phyloP scores from a whole-genome alignment of 2,329 filamentous ascomycete genomes.

The Pseudohalonectria lignicola region DNA sequence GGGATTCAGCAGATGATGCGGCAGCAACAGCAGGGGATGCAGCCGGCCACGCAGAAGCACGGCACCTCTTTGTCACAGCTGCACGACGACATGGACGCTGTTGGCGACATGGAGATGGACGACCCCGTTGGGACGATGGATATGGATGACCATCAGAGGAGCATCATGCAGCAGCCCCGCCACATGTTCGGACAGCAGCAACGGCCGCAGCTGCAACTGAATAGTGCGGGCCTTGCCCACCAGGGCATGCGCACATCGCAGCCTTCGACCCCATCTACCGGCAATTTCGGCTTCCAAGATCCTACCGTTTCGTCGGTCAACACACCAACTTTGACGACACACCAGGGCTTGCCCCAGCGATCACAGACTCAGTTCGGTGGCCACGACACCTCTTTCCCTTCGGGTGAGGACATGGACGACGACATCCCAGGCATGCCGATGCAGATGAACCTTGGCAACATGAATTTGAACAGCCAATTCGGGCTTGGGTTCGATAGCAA shows the following conservation, averaged over 20 bases:
- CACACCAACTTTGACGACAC: constrained; percentile 78
- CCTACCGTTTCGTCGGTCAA: constrained; percentile 96
- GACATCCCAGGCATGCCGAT: constrained; percentile 54
- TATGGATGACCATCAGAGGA: constrained; percentile 46
- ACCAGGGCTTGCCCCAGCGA: constrained; percentile 49
- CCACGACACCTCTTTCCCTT: constrained; percentile 33
- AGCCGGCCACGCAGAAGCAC: constrained; percentile 10
- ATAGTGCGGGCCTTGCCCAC: constrained; percentile 63
- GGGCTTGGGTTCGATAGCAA: constrained; percentile 41
- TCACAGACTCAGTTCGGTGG: constrained; percentile 37
- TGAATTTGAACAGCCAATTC: constrained; percentile 45
- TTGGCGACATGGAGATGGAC: constrained; percentile 96
- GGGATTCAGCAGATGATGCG: constrained; percentile 30
- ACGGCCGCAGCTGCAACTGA: constrained; percentile 68
- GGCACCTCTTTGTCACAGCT: constrained; percentile 24
- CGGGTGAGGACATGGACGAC: constrained; percentile 61
- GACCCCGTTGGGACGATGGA: constrained; percentile 62
- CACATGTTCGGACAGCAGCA: constrained; percentile 54
- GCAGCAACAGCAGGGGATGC: constrained; percentile 12
- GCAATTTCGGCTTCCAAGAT: constrained; percentile 75
- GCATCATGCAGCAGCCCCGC: constrained; percentile 54
- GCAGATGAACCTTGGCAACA: constrained; percentile 47
- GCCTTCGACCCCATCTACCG: constrained; percentile 71
- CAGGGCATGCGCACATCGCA: constrained; percentile 77
- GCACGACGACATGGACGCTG: constrained; percentile 65